phyloP scores from a whole-genome alignment of 257 asterid species.

The Solanum neorickii region DNA sequence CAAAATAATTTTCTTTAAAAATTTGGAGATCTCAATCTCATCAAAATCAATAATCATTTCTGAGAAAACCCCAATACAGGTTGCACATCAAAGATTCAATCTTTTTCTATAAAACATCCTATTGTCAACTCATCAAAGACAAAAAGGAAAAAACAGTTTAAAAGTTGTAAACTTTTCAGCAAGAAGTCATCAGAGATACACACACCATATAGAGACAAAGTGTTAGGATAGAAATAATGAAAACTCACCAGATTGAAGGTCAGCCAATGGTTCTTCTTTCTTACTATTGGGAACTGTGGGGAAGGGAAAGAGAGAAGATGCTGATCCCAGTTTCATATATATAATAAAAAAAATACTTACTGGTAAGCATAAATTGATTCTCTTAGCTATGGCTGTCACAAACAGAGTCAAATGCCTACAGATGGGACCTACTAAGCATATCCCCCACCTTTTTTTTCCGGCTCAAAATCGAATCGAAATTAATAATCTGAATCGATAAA shows the following conservation, averaged over 20 bases:
- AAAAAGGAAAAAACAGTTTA: neutral
- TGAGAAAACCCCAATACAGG: neutral
- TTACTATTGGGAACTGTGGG: neutral
- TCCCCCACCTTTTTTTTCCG: neutral
- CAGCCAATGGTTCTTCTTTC: neutral
- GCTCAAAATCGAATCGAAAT: too few species aligned
- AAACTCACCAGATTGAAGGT: neutral
- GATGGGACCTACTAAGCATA: neutral
- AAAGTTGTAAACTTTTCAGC: neutral
- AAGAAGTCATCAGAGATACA: neutral
- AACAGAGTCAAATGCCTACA: neutral
- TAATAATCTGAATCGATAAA: too few species aligned
- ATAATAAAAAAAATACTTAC: neutral
- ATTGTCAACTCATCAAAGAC: neutral
- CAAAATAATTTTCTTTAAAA: neutral
- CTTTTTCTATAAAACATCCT: neutral
- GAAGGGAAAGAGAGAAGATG: neutral
- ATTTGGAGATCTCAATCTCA: neutral
- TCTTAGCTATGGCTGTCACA: neutral
- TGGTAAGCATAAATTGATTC: neutral
- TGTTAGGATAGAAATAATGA: neutral
- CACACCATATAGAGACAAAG: neutral
- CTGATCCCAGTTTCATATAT: neutral
- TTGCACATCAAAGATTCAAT: neutral
- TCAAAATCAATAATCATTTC: neutral